These are phyloP conservation scores for Lachancea sp. DNA, from an alignment of 805 yeast genomes.

Conservation along the genomic window DNA sequence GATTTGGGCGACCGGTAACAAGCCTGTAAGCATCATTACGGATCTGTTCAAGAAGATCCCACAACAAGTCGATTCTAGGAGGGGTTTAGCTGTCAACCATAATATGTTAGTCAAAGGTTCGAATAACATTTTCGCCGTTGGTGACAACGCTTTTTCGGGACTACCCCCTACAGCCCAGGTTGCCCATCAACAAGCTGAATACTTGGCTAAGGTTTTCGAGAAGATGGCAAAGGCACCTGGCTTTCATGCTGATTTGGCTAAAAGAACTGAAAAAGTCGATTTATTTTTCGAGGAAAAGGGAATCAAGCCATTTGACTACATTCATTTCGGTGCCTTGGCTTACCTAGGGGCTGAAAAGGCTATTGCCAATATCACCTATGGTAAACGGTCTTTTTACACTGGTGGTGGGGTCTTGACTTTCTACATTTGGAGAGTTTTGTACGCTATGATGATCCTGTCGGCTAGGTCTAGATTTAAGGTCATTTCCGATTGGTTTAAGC, in stretches of 20 bases:
- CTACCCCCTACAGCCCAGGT: conserved; percentile 97
- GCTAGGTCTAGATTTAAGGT: conserved; percentile 83
- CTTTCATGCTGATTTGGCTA: conserved; percentile 35
- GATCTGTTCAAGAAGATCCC: conserved; percentile 64
- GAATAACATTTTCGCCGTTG: conserved; percentile 76
- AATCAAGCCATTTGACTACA: conserved; percentile 64
- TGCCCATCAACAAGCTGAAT: conserved; percentile 88
- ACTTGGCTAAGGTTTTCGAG: conserved; percentile 65
- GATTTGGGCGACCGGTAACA: conserved; percentile 97
- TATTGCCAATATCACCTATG: conserved; percentile 81
- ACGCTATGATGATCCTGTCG: conserved; percentile 83
- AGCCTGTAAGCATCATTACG: conserved; percentile 68
- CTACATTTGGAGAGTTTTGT: conserved; percentile 89
- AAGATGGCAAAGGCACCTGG: conserved; percentile 40
- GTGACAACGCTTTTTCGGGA: conserved; percentile 87
- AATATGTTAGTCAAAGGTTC: conserved; percentile 77
- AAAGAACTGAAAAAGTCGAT: conserved; percentile 37
- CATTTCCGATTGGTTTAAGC: conserved; percentile 81
- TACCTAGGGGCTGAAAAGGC: conserved; percentile 91
- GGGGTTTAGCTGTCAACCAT: conserved; percentile 80
- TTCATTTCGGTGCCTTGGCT: conserved; percentile 88
- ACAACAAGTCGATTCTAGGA: conserved; percentile 74
- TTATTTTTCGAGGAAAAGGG: conserved; percentile 42
- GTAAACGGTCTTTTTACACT: conserved; percentile 73
- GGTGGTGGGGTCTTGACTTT: conserved; percentile 85